These are phyloP conservation scores for Phallus indusiatus DNA, from an alignment of 768 basidiomycete genomes.

Conservation along the genomic window DNA sequence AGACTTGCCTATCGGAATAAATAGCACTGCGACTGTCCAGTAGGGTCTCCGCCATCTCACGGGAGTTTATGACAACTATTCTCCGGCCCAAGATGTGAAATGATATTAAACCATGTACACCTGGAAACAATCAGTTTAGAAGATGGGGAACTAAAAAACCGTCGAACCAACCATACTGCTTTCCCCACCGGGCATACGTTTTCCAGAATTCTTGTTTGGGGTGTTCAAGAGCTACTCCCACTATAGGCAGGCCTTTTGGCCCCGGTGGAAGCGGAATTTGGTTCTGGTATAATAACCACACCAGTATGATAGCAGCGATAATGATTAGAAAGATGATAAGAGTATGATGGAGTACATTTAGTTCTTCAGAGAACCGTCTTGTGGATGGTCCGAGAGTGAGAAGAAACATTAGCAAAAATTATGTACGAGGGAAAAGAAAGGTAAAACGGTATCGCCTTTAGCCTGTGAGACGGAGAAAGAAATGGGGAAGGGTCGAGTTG, in stretches of 20 bases:
- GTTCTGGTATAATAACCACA: constrained; percentile 2
- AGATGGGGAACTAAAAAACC: background rate
- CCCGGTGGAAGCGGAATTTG: background rate
- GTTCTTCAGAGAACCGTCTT: no score
- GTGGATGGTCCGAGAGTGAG: no score
- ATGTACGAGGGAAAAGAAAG: no score
- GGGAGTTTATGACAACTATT: constrained; percentile 14
- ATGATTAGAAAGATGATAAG: background rate
- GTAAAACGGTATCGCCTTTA: no score
- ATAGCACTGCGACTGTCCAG: constrained; percentile 13
- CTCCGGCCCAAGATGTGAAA: constrained; percentile 5
- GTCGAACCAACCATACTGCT: constrained; percentile 16
- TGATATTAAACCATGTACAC: background rate
- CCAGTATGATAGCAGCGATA: background rate
- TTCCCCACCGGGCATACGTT: constrained; percentile 18
- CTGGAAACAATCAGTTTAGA: background rate
- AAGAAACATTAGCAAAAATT: no score
- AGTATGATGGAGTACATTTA: no score
- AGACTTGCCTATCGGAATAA: constrained; percentile 13
- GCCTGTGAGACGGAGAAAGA: no score
- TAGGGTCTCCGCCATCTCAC: constrained; percentile 10
- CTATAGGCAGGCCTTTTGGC: constrained; percentile 6
- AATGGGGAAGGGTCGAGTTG: no score
- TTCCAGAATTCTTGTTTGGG: constrained; percentile 10
- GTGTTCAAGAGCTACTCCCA: constrained; percentile 4